A percentile compares a stretch with the other conserved stretches of the same genome.
phyloP scores from a whole-genome alignment of 192 early-diverging fungal species.

The Thamnidium elegans region DNA sequence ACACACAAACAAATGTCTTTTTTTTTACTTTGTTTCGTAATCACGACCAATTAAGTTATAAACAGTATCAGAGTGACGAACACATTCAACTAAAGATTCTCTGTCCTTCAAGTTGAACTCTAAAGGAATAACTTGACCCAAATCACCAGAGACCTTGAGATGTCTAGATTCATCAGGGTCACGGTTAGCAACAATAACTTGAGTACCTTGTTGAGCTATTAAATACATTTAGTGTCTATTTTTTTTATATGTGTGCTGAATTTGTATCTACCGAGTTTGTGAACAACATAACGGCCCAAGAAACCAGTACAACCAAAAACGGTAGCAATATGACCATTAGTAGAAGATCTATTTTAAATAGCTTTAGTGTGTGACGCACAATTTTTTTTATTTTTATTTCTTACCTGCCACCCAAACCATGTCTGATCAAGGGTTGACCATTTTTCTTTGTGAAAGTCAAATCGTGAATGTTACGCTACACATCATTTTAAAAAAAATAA shows the following conservation, averaged over 20 bases:
- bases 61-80: slow-evolving; percentile 93
- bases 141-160: slow-evolving; percentile 90
- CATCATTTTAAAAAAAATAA: not conserved
- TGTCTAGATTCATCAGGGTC: slow-evolving; percentile 81
- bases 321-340: slow-evolving; percentile 85
- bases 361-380: too few species aligned
- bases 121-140: slow-evolving; percentile 89
- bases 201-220: slow-evolving; percentile 80
- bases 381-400: not conserved
- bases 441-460: slow-evolving; percentile 53
- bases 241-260: not conserved
- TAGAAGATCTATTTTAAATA: slow-evolving; percentile 56
- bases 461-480: slow-evolving; percentile 43
- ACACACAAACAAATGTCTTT: not conserved
- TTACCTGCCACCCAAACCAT: slow-evolving; percentile 67
- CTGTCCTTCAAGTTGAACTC: slow-evolving; percentile 91
- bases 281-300: slow-evolving; percentile 90
- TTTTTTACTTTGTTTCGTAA: slow-evolving; percentile 84
- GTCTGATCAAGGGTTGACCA: slow-evolving; percentile 56
- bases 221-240: not conserved
- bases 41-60: slow-evolving; percentile 93
- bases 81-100: slow-evolving; percentile 73
- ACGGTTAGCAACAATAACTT: slow-evolving; percentile 89
- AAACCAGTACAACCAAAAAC: slow-evolving; percentile 97
- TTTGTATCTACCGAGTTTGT: slow-evolving; percentile 76